phyloP scores from a whole-genome alignment of 2,329 filamentous ascomycete species.

The Fusarium tupiense region DNA sequence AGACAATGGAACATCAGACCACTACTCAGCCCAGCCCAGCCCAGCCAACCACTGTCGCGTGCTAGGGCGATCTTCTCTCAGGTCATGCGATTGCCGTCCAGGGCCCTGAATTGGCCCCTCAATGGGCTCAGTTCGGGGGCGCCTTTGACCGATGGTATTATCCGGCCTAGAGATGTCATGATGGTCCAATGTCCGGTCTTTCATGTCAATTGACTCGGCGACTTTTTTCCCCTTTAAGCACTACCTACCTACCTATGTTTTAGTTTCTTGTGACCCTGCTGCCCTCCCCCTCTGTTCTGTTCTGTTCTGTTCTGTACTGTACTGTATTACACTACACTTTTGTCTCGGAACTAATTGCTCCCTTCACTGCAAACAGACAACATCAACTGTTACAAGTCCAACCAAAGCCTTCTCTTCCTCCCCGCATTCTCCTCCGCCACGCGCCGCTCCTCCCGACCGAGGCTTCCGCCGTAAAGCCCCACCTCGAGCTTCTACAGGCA shows the following conservation, averaged over 20 bases:
- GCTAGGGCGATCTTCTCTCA: conserved; percentile 37
- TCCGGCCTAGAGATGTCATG: conserved; percentile 26
- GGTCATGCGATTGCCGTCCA: conserved; percentile 34
- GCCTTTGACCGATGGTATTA: conserved; percentile 25
- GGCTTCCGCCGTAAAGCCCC: conserved; percentile 39
- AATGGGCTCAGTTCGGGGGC: conserved; percentile 33
- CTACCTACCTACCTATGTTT: background rate
- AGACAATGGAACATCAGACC: conserved; percentile 35
- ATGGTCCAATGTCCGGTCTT: conserved; percentile 2
- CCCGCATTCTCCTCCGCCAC: conserved; percentile 43
- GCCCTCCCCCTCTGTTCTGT: background rate
- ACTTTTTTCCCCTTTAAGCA: background rate
- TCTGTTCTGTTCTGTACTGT: background rate
- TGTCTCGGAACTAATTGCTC: conserved; percentile 9
- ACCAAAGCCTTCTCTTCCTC: conserved; percentile 15
- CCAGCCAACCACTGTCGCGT: conserved; percentile 34
- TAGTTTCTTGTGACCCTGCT: background rate
- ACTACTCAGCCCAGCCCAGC: conserved; percentile 25
- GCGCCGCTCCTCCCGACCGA: conserved; percentile 40
- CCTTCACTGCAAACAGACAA: conserved; percentile 21
- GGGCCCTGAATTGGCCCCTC: conserved; percentile 28
- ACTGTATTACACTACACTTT: background rate
- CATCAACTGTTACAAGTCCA: background rate
- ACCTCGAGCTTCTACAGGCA: conserved; percentile 29
- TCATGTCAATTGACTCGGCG: conserved; percentile 14